Base-by-base conservation (phyloP, 2,329 filamentous ascomycete species). In the Magnaporthiopsis rhizophila region DNA sequence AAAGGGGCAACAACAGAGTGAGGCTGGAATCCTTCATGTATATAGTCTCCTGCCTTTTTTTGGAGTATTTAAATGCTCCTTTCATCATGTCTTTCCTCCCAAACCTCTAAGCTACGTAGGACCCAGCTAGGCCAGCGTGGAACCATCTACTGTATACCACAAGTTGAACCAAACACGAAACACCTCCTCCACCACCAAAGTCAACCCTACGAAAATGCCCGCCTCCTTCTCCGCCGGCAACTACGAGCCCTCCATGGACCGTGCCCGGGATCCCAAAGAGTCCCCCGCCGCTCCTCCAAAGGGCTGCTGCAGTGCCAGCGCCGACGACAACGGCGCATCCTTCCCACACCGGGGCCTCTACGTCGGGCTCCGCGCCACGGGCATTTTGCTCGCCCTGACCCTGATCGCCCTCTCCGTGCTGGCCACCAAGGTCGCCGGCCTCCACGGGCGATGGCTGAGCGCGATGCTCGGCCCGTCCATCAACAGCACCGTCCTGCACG, bases 381-480 rank as follows among this genome's bases (percentile, higher is more conserved):
- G 53, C 32, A 18, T 57, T 32, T 13, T 58, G 21, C 15, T 63
- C 62, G 62, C 34, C 53, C 12, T 63, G 26, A 11, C 30, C 21
- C 62, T 63, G 1, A 38, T 63, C 62, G 34, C 24, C 18, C 32
- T 63, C 3, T 24, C 30, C 62, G 56, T 32, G 32, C 32, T 58
- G 4, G 32, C 53, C 53, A 12, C n/a, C 18, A 53, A 4, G 4
- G 59, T n/a, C 15, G 28, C n/a, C 32, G 32, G 30, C 53, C 45
- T 53, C 45, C 62, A 34, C 53, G 56, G 56, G 13, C 24, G 11
- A 21, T 63, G 62, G 62, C 62, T 63, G 45, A 63, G 62, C 62
- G 36, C 30, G 45, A 26, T 36, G 30, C 62, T 63, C 11, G 26
- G 30, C 32, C 62, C 62, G 21, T 24, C 53, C 53, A 58, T 58